phyloP scores from a whole-genome alignment of 148 eudicot genomes.

The Salicornia ramosissima region DNA sequence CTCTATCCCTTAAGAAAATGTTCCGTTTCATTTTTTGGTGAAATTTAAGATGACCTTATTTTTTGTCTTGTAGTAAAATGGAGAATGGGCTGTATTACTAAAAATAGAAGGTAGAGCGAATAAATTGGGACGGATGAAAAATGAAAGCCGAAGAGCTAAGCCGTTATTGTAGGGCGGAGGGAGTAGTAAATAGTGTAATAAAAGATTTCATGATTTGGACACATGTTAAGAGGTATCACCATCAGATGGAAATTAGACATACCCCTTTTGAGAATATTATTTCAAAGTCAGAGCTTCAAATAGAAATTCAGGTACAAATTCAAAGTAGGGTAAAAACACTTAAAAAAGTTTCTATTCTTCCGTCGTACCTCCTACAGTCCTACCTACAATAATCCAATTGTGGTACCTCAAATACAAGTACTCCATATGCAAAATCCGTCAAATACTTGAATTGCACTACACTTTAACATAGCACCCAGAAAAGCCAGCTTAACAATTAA shows the following conservation, averaged over 20 bases:
- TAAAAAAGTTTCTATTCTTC: background rate
- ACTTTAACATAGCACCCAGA: background rate
- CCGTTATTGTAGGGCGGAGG: too few species aligned
- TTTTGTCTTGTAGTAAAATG: too few species aligned
- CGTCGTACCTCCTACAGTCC: too few species aligned
- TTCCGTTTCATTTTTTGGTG: too few species aligned
- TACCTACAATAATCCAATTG: background rate
- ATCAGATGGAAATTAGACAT: background rate
- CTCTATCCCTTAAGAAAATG: too few species aligned
- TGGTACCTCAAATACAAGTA: background rate
- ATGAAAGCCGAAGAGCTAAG: too few species aligned
- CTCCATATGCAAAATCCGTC: background rate
- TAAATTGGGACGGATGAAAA: too few species aligned
- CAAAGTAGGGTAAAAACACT: background rate
- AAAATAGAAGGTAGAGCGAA: too few species aligned
- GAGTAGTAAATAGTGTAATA: too few species aligned
- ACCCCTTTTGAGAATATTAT: background rate
- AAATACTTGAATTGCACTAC: background rate
- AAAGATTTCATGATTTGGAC: too few species aligned
- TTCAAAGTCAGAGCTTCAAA: background rate
- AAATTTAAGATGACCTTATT: too few species aligned
- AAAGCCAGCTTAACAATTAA: background rate
- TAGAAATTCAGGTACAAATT: background rate
- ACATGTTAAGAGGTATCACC: background rate
- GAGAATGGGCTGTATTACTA: too few species aligned